Conservation (phyloP, 441 rosid species). For the Metrosideros polymorpha region DNA sequence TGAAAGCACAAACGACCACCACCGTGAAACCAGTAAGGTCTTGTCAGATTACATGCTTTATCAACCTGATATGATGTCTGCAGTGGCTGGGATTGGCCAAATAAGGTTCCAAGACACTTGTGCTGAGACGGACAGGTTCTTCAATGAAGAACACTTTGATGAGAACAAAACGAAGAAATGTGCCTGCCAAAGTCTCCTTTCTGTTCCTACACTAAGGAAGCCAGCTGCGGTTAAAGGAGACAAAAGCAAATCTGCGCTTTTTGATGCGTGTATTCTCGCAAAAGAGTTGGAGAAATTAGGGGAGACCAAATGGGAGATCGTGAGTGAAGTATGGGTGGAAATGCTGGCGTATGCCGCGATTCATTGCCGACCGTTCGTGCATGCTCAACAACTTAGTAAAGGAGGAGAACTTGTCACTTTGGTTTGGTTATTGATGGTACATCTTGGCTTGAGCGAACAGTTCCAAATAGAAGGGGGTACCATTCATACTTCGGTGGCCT, state of each 20-base stretch:
- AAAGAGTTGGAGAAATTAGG: not conserved
- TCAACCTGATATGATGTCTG: not conserved
- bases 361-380: not conserved
- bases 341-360: not conserved
- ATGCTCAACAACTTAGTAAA: not conserved
- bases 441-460: not conserved
- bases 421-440: not conserved
- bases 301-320: not conserved
- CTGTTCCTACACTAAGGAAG: not conserved
- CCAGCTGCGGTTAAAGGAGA: not conserved
- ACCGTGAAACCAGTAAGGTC: not conserved
- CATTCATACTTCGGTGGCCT: too few species aligned
- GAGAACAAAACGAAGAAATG: not conserved
- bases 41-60: not conserved
- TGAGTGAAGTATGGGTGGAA: not conserved
- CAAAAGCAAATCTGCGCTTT: not conserved
- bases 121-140: not conserved
- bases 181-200: not conserved
- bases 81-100: not conserved
- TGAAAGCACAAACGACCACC: not conserved
- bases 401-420: not conserved
- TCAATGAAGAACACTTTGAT: not conserved
- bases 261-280: not conserved
- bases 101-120: not conserved
- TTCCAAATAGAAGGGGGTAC: not conserved